Percentiles rank a stretch among this genome's conserved stretches.
Evolutionary conservation across 805 yeast species (phyloP).

Genomic region (Ogataea henricii): DNA sequence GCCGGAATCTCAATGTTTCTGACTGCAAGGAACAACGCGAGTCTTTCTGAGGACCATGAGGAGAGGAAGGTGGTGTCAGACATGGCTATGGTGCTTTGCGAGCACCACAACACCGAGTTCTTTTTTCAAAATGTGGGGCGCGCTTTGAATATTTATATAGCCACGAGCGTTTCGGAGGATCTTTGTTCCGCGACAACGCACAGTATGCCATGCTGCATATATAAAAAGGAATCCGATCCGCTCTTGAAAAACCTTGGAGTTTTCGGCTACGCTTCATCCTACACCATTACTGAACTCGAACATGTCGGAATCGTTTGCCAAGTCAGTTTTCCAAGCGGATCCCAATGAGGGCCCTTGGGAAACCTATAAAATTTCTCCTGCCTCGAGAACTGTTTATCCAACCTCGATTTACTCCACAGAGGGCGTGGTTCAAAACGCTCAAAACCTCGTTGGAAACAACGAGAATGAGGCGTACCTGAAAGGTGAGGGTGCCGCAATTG

Average conservation of each 20-base stretch:
- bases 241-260: not conserved
- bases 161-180: not conserved
- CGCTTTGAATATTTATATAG: not conserved
- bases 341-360: slow-evolving; percentile 8
- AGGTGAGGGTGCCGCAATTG: slow-evolving; percentile 1
- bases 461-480: slow-evolving; percentile 1
- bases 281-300: too few species aligned
- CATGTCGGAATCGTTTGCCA: slow-evolving; percentile 4
- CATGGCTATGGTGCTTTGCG: not conserved
- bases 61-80: not conserved
- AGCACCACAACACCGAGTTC: too few species aligned
- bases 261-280: too few species aligned
- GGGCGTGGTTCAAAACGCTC: slow-evolving; percentile 1
- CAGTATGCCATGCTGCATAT: not conserved
- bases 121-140: not conserved
- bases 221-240: not conserved
- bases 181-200: not conserved
- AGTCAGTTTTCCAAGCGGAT: not conserved
- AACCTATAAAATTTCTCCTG: slow-evolving; percentile 1
- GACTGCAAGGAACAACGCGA: not conserved
- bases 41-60: not conserved
- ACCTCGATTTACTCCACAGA: slow-evolving; percentile 3
- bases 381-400: slow-evolving; percentile 5
- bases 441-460: slow-evolving; percentile 4
- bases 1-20: slow-evolving; percentile 1